These are phyloP conservation scores for Wickerhamomyces sp. DNA, from an alignment of 1,139 yeast species.

Conservation along the genomic window DNA sequence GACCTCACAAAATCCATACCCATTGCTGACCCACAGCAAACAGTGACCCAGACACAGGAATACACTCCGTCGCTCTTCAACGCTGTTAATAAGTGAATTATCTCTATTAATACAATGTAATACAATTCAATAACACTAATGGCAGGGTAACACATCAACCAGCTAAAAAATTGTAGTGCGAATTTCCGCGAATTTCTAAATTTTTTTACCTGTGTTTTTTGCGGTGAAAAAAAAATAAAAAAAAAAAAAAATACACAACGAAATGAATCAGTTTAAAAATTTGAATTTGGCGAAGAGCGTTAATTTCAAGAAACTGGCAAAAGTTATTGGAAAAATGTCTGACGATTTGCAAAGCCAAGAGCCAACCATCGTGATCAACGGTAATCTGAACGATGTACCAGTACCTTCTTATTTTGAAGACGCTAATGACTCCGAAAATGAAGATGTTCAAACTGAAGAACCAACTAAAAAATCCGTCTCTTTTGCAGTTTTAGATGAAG, in stretches of 20 bases:
- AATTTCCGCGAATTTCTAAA: no score
- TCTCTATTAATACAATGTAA: no score
- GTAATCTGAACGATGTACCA: slow-evolving; percentile 49
- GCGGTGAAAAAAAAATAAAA: no score
- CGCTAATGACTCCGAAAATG: slow-evolving; percentile 26
- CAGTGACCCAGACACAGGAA: slow-evolving; percentile 2
- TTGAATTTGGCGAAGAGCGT: neutral
- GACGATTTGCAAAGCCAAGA: slow-evolving; percentile 76
- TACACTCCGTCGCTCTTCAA: slow-evolving; percentile 1
- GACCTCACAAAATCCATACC: slow-evolving; percentile 22
- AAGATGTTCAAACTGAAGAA: slow-evolving; percentile 30
- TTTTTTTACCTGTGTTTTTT: no score
- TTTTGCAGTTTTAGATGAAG: slow-evolving; percentile 70
- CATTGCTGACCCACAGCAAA: neutral
- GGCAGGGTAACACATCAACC: no score
- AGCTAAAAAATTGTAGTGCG: no score
- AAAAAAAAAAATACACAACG: no score
- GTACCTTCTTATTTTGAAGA: slow-evolving; percentile 37
- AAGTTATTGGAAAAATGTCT: slow-evolving; percentile 31
- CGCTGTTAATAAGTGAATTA: neutral
- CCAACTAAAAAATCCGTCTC: slow-evolving; percentile 74
- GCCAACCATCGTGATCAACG: slow-evolving; percentile 84
- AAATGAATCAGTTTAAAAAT: no score
- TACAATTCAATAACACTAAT: no score
- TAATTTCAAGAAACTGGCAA: neutral